Conservation (phyloP, 805 yeast species). For the Dipodascopsis uninucleata region DNA sequence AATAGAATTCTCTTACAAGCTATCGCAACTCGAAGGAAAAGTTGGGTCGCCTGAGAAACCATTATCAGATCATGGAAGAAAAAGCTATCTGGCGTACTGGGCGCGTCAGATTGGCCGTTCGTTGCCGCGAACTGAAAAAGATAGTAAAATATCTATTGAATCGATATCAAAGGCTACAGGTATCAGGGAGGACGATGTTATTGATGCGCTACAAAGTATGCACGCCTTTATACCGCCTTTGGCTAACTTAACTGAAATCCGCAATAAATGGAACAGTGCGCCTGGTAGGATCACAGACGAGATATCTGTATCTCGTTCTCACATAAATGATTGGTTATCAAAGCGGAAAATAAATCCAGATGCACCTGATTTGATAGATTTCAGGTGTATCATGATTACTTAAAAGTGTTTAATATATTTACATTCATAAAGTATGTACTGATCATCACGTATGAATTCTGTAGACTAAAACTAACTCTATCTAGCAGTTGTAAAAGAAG, state of each 20-base stretch:
- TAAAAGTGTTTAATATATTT: too few relatives aligned
- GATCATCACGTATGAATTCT: too few relatives aligned
- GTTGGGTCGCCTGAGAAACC: conserved; percentile 81
- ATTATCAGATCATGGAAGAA: conserved; percentile 72
- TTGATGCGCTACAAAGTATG: conserved; percentile 33
- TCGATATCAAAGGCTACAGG: conserved; percentile 34
- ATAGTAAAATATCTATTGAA: conserved; percentile 28
- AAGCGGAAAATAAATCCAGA: conserved; percentile 6
- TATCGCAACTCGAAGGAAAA: conserved; percentile 60
- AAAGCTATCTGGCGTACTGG: conserved; percentile 77
- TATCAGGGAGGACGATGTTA: conserved; percentile 38
- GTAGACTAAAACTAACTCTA: too few relatives aligned
- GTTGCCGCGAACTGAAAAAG: conserved; percentile 16
- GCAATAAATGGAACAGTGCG: background rate
- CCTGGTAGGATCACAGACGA: too few relatives aligned
- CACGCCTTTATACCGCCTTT: too few relatives aligned
- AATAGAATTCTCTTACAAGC: conserved; percentile 76
- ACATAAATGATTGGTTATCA: conserved; percentile 13
- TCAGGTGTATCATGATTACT: conserved; percentile 10
- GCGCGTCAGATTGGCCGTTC: conserved; percentile 45
- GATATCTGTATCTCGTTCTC: conserved; percentile 6
- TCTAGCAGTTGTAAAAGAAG: too few relatives aligned
- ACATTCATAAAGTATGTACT: too few relatives aligned
- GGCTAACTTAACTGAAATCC: too few relatives aligned
- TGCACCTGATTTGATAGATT: conserved; percentile 10